phyloP scores from a whole-genome alignment of 305 asterid species.

The Petunia hybrid region DNA sequence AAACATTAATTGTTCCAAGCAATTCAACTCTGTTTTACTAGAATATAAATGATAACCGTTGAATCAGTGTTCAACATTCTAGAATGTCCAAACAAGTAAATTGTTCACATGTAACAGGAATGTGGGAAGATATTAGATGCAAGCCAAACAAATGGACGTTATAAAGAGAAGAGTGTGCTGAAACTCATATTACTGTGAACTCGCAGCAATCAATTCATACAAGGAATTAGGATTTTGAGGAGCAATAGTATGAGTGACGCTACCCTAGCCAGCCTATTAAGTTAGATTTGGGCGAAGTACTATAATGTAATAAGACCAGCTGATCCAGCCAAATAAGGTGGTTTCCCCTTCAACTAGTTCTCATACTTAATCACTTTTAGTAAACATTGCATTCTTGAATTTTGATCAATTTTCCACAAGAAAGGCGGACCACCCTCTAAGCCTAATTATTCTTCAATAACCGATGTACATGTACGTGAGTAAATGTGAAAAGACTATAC shows the following conservation, averaged over 20 bases:
- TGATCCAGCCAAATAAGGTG: not conserved
- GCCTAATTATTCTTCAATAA: slow-evolving; percentile 10
- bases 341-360: not conserved
- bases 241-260: not conserved
- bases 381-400: not conserved
- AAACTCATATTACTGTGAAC: not conserved
- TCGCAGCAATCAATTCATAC: not conserved
- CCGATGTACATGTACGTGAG: not conserved
- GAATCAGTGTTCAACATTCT: not conserved
- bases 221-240: not conserved
- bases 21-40: slow-evolving; percentile 17
- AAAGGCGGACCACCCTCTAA: not conserved
- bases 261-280: not conserved
- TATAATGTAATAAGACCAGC: not conserved
- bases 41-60: not conserved
- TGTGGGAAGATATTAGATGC: slow-evolving; percentile 1
- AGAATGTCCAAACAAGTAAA: not conserved
- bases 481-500: not conserved
- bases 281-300: not conserved
- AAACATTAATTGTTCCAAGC: slow-evolving; percentile 4
- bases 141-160: not conserved
- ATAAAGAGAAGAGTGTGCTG: not conserved
- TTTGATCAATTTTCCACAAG: not conserved
- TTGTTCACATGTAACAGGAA: not conserved
- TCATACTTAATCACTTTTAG: not conserved